Base-by-base conservation (phyloP, 1,284 basidiomycete genomes). In the Tausonia pullulans region DNA sequence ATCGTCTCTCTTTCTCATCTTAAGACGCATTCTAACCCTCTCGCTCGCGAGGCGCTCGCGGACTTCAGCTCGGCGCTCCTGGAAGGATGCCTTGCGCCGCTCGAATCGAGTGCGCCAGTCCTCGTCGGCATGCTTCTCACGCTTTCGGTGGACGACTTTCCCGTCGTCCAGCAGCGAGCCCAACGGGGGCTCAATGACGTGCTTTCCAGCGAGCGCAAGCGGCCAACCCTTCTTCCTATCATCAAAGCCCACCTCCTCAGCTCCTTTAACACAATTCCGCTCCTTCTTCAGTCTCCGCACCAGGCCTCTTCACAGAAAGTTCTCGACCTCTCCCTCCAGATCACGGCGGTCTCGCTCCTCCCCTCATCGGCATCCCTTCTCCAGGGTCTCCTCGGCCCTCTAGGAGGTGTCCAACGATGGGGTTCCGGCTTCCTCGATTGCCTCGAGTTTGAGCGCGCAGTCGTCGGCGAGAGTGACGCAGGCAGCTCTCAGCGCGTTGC, bases 381-480 rank as follows among this genome's bases (percentile, higher is more conserved):
- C 60, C 51, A 70, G 67, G 55, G 50, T 70, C 3, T 95, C 5
- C 80, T 94, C 0, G 90, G 91, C 3, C 87, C 90, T 0, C 81
- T 78, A 0, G 91, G 91, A 4, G 84, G 87, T 0, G 84, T 95
- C 16, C 88, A 94, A 70, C 85, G 85, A 73, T 95, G 91, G 92
- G 88, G 88, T 1, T 90, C 87, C 85, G 82, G 83, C 53, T 72
- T 95, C 2, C 79, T 95, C 43, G 82, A 84, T 3, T 87, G 86
- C 13, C 77, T 94, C 43, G 84, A 89, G 69, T 83, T 94, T 67
- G 79, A 78, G 0, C 79, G 81, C 46, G 86, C 84, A 4, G 72
- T 79, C 81, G 11, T 74, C 77, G 4, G 67, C 53, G 59, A 57
- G 51, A 54, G 44, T 0, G 70, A 70, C 3, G 67, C 61, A n/a